Evolutionary conservation across 225 moss, liverwort and hornwort genomes (phyloP).

Genomic region (Neckera pumila): DNA sequence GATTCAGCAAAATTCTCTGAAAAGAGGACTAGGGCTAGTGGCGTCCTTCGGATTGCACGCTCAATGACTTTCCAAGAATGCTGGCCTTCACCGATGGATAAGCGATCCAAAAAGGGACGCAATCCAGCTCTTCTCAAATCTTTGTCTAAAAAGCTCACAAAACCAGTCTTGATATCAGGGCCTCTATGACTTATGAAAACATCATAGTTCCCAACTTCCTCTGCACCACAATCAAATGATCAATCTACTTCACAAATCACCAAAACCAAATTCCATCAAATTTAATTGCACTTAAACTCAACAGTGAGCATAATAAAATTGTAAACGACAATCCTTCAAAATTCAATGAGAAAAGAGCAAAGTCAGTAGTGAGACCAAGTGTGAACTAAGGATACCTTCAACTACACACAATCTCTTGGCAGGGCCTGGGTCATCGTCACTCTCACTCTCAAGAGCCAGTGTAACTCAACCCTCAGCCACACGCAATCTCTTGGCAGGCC

Average conservation of each 20-base stretch:
- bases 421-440: not conserved
- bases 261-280: not conserved
- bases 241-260: not conserved
- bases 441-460: not conserved
- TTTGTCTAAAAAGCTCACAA: not conserved
- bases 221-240: not conserved
- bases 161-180: not conserved
- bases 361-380: not conserved
- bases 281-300: not conserved
- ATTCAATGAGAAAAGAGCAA: fast-evolving
- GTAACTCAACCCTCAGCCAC: no score
- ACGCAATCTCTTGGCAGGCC: fast-evolving
- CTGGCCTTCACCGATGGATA: not conserved
- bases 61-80: not conserved
- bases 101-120: not conserved
- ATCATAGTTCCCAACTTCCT: not conserved
- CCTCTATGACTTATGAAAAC: not conserved
- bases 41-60: not conserved
- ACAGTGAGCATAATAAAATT: not conserved
- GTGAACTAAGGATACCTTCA: not conserved
- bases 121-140: not conserved
- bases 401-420: fast-evolving
- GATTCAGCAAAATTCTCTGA: not conserved
- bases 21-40: not conserved
- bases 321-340: not conserved